Evolutionary conservation across 345 rosid genomes (phyloP).

Genomic region (Citrus unshiu): DNA sequence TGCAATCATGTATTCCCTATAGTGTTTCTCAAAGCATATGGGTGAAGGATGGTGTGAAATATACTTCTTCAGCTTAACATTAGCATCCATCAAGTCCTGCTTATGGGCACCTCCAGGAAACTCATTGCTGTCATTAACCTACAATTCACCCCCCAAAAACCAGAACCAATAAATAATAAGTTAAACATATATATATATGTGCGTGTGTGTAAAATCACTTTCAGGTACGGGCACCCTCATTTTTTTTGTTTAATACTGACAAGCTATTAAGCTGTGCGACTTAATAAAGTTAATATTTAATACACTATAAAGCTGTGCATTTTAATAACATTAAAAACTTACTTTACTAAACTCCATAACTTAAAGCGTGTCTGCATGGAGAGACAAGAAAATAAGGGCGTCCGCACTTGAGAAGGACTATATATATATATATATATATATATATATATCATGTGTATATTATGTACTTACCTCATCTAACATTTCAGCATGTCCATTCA

Average conservation of each 20-base stretch:
- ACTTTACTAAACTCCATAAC: no score
- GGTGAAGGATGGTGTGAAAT: constrained; percentile 46
- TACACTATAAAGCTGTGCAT: no score
- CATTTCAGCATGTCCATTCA: neutral
- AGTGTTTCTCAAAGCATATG: constrained; percentile 55
- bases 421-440: no score
- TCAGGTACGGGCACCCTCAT: no score
- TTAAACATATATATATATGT: neutral
- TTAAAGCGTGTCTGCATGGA: no score
- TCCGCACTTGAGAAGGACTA: no score
- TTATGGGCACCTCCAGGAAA: constrained; percentile 2
- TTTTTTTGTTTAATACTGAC: neutral
- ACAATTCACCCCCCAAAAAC: constrained; percentile 4
- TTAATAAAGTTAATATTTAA: no score
- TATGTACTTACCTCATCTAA: constrained; percentile 14
- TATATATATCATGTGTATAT: neutral
- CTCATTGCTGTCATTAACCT: constrained; percentile 20
- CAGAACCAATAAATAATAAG: constrained; percentile 10
- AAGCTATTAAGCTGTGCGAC: no score
- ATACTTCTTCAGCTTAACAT: constrained; percentile 19
- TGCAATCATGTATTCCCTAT: constrained; percentile 43
- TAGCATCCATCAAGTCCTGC: constrained; percentile 12
- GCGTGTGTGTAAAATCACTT: no score
- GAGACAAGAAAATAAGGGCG: no score
- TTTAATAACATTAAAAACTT: no score